Evolutionary conservation across 169 alveolate species (phyloP), one percentile per base, ranked within the genome.

Genomic region (Eimeria praecox): DNA sequence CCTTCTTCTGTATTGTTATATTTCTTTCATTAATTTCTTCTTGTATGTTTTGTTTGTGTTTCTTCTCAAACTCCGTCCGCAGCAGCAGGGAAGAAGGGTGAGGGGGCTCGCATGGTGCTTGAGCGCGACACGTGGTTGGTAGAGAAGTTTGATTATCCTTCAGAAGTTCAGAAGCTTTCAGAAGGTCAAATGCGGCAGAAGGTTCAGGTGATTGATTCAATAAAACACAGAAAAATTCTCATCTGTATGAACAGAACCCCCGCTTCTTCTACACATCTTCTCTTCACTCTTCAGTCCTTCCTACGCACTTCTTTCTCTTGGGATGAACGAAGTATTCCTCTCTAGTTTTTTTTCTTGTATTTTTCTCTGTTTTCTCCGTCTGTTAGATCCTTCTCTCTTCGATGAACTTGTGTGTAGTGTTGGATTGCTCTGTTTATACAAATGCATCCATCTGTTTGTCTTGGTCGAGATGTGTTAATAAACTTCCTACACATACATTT

Each of bases 51-150:
- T 1, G 6, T 27, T 64, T 27, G 22, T n/a, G 75, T 20, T 64
- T 64, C 35, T 64, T 9, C n/a, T 12, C n/a, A 40, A 14, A 3
- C 38, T 14, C 38, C n/a, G 75, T 64, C 20, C 59, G 20, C 59
- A 12, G 75, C 42, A 22, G 42, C 38, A 64, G 75, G 75, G 14
- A 40, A 14, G 14, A 40, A 14, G 6, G 75, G 35, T 35, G 18
- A 24, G 30, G 56, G n/a, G 62, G 59, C 75, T 90, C 62, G 95
- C 71, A 42, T 91, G 3, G 95, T 56, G 69, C 86, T 92, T 27
- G 92, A 92, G 42, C 83, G 95, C 30, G 95, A 92, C 95, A 92
- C 95, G n/a, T 92, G 95, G 95, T 78, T 69, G 64, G 91, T 92
- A 54, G 77, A 66, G 75, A 92, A 92, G 59, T 80, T 92, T 24